phyloP scores from a whole-genome alignment of 257 asterid genomes.

The Osmanthus fragrans region DNA sequence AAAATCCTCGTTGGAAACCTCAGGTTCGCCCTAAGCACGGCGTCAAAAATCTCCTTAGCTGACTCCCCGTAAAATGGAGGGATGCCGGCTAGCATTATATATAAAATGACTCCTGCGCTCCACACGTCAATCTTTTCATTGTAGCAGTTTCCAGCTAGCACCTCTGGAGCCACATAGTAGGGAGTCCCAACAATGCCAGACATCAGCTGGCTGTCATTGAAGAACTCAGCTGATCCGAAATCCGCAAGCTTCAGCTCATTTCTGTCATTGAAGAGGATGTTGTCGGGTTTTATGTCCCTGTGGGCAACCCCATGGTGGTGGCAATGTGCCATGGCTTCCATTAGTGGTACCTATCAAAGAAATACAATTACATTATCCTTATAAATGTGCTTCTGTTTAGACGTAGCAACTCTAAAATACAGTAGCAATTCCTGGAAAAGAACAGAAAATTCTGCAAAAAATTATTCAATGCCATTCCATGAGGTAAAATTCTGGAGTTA shows the following conservation, averaged over 20 bases:
- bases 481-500: neutral
- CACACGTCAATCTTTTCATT: conserved; percentile 59
- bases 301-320: conserved; percentile 69
- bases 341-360: conserved; percentile 52
- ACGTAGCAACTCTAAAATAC: neutral
- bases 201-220: conserved; percentile 43
- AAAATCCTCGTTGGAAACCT: conserved; percentile 53
- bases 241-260: conserved; percentile 70
- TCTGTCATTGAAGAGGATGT: conserved; percentile 55
- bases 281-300: conserved; percentile 80
- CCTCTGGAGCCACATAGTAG: conserved; percentile 64
- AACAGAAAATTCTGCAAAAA: neutral
- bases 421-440: neutral
- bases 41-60: conserved; percentile 44
- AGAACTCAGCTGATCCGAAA: conserved; percentile 72
- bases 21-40: conserved; percentile 50
- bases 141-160: conserved; percentile 44
- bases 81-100: conserved; percentile 55
- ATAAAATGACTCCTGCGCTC: conserved; percentile 61
- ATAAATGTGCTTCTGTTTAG: neutral
- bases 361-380: neutral
- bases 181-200: conserved; percentile 60
- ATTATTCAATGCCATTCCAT: neutral
- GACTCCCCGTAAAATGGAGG: conserved; percentile 69
- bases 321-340: conserved; percentile 81